Percentiles rank a stretch among this genome's conserved stretches.
Evolutionary conservation across 2,329 filamentous ascomycete genomes (phyloP).

Genomic region (Exophiala lecanii-corni): DNA sequence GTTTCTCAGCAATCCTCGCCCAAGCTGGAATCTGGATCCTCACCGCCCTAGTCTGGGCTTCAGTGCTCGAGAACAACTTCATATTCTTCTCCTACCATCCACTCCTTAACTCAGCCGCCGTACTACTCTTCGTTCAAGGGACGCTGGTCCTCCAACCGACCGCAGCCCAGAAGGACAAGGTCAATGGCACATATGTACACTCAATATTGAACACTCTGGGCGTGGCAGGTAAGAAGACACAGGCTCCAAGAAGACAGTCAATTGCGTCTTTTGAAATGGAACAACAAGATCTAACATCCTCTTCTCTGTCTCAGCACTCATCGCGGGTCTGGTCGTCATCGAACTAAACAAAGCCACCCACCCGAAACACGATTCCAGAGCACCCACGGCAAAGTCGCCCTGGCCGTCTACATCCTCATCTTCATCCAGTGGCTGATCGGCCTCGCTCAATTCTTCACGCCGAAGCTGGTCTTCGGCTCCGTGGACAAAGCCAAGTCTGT

Average conservation of each 20-base stretch:
- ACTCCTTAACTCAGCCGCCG: constrained; percentile 56
- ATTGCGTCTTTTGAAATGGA: background rate
- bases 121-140: constrained; percentile 73
- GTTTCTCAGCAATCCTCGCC: constrained; percentile 61
- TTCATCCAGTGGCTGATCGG: constrained; percentile 72
- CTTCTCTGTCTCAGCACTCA: constrained; percentile 29
- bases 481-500: constrained; percentile 73
- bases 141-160: constrained; percentile 86
- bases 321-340: constrained; percentile 41
- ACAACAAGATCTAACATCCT: too few species aligned
- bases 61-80: constrained; percentile 64
- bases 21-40: constrained; percentile 76
- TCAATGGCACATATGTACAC: constrained; percentile 59
- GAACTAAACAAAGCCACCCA: constrained; percentile 73
- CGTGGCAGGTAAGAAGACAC: constrained; percentile 49
- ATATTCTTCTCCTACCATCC: constrained; percentile 88
- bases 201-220: constrained; percentile 56
- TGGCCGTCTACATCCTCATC: constrained; percentile 66
- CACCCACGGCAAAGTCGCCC: constrained; percentile 75
- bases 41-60: constrained; percentile 69
- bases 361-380: constrained; percentile 67
- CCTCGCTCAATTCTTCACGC: constrained; percentile 74
- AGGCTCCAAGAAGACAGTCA: background rate
- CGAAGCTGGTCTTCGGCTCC: constrained; percentile 65
- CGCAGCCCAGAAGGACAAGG: constrained; percentile 69